Percentiles rank a stretch among this genome's conserved stretches.
Evolutionary conservation across 2,329 filamentous ascomycete species (phyloP).

Genomic region (Passalora sequoiae): DNA sequence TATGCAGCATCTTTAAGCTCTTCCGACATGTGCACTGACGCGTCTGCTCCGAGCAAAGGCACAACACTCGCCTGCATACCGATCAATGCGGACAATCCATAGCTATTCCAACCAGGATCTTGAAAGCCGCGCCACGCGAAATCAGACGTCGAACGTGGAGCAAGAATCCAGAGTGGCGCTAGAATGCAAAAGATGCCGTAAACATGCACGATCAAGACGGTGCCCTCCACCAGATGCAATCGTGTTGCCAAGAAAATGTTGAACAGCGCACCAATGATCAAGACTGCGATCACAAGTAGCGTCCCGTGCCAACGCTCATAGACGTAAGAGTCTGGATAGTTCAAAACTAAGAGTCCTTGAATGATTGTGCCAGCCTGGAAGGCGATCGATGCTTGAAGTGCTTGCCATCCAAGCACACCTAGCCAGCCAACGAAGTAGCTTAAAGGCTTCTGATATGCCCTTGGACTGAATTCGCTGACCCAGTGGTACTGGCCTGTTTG

Average conservation of each 20-base stretch:
- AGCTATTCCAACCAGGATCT: constrained; percentile 14
- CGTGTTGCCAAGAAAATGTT: constrained; percentile 41
- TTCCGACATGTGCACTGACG: constrained; percentile 17
- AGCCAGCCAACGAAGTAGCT: constrained; percentile 18
- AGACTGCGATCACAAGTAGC: constrained; percentile 19
- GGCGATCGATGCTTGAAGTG: constrained; percentile 11
- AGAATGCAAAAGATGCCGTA: constrained; percentile 48
- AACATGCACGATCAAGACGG: constrained; percentile 45
- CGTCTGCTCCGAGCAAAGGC: constrained; percentile 15
- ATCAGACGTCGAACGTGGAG: constrained; percentile 3
- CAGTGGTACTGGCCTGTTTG: constrained; percentile 18
- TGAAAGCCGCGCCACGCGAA: constrained; percentile 12
- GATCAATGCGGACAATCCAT: constrained; percentile 12
- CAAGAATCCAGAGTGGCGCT: constrained; percentile 36
- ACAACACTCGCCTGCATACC: constrained; percentile 14
- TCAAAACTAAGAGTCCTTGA: constrained; percentile 17
- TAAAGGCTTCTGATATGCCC: constrained; percentile 10
- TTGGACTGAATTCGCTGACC: constrained; percentile 13
- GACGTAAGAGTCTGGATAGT: constrained; percentile 12
- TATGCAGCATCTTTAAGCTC: constrained; percentile 19
- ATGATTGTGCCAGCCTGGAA: constrained; percentile 30
- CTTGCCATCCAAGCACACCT: constrained; percentile 15
- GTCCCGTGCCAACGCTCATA: constrained; percentile 23
- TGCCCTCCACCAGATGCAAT: constrained; percentile 44
- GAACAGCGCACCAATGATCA: constrained; percentile 28